These are phyloP conservation scores for Backusella mclennaniae DNA, from an alignment of 192 early-diverging fungal genomes.

Conservation along the genomic window DNA sequence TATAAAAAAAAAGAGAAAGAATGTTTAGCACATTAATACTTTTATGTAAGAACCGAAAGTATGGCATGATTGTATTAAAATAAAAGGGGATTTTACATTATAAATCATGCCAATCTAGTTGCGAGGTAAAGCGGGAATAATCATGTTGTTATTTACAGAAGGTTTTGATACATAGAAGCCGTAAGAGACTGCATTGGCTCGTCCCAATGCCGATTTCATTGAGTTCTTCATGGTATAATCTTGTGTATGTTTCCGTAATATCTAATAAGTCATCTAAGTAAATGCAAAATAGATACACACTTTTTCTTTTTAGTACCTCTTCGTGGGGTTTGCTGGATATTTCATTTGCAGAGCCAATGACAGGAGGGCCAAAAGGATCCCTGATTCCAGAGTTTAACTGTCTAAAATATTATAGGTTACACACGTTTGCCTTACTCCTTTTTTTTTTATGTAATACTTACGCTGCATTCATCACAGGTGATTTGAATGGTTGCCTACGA, in stretches of 20 bases:
- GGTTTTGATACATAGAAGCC: conserved; percentile 12
- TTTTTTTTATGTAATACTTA: neutral
- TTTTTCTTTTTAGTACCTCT: neutral
- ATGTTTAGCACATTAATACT: neutral
- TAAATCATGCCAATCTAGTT: conserved; percentile 8
- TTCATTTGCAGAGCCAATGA: neutral
- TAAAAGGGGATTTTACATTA: neutral
- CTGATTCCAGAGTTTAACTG: conserved; percentile 1
- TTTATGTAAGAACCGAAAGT: conserved; percentile 6
- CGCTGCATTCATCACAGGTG: conserved; percentile 6
- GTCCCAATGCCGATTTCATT: conserved; percentile 8
- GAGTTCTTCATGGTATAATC: conserved; percentile 19
- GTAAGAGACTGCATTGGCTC: neutral
- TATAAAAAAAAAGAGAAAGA: neutral
- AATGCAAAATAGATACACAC: no score
- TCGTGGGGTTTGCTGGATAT: neutral
- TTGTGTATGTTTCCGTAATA: conserved; percentile 20
- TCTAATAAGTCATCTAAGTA: neutral
- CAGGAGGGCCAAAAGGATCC: conserved; percentile 11
- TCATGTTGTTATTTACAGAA: conserved; percentile 24
- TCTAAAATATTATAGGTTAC: neutral
- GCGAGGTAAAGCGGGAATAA: conserved; percentile 19
- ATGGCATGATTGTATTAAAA: neutral
- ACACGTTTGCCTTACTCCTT: neutral
- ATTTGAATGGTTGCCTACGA: neutral